Evolutionary conservation across 1,284 basidiomycete species (phyloP).

Genomic region (Cryptococcus wingfieldii): DNA sequence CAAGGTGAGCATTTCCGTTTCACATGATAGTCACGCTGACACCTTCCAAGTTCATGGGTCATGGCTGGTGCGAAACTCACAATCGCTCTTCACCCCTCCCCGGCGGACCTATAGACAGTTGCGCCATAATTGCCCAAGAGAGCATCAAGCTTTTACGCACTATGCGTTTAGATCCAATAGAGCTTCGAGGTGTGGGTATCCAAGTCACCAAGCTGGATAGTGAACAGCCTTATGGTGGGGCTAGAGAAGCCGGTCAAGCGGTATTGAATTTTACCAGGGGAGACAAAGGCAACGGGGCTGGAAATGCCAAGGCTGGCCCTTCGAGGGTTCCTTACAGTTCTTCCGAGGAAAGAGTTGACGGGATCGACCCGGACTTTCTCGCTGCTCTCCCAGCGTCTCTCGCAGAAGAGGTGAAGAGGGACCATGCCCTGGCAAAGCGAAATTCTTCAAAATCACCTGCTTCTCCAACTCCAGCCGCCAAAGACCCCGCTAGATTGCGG

Average conservation of each 20-base stretch:
- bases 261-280: constrained; percentile 22
- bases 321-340: not conserved
- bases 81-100: constrained; percentile 66
- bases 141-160: constrained; percentile 70
- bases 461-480: not conserved
- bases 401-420: constrained; percentile 28
- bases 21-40: not conserved
- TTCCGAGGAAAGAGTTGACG: constrained; percentile 7
- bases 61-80: constrained; percentile 79
- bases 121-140: constrained; percentile 66
- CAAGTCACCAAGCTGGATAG: constrained; percentile 83
- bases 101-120: constrained; percentile 68
- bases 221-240: constrained; percentile 15
- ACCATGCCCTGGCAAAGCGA: constrained; percentile 12
- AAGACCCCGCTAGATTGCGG: not conserved
- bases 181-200: constrained; percentile 88
- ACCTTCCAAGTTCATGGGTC: constrained; percentile 73
- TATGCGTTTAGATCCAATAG: constrained; percentile 72
- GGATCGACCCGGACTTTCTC: constrained; percentile 41
- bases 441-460: not conserved
- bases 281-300: not conserved
- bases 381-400: constrained; percentile 36
- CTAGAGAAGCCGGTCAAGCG: constrained; percentile 29
- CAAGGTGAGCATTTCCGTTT: constrained; percentile 58
- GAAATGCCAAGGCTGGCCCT: not conserved